Conservation (phyloP, 345 rosid species). For the Pugionium dolabratum region DNA sequence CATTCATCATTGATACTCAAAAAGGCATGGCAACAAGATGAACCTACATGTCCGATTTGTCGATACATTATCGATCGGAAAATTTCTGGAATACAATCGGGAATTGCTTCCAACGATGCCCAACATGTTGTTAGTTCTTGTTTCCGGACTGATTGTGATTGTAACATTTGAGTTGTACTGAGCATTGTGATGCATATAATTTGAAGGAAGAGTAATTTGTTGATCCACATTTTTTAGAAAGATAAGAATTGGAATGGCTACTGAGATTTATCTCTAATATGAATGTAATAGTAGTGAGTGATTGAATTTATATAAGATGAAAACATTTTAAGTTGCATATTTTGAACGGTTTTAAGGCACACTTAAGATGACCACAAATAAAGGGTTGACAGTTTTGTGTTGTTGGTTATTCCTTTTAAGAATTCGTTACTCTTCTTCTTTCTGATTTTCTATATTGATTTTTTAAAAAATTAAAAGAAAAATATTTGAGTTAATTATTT, state of each 20-base stretch:
- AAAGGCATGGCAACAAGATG: conserved; percentile 33
- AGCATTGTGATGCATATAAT: neutral
- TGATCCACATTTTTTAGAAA: conserved; percentile 22
- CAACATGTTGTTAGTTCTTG: conserved; percentile 18
- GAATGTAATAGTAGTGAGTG: neutral
- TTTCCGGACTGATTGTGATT: neutral
- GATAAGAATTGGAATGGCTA: neutral
- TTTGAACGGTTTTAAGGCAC: conserved; percentile 17
- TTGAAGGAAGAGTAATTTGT: conserved; percentile 13
- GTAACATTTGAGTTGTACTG: conserved; percentile 15
- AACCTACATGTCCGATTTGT: conserved; percentile 16
- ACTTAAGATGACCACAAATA: conserved; percentile 29
- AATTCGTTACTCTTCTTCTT: neutral
- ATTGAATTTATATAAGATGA: conserved; percentile 16
- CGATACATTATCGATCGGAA: conserved; percentile 22
- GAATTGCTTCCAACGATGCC: conserved; percentile 30
- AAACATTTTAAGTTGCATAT: neutral
- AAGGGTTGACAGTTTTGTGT: conserved; percentile 17
- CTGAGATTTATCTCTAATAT: conserved; percentile 9
- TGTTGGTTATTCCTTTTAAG: neutral
- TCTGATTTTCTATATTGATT: no score
- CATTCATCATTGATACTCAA: conserved; percentile 22
- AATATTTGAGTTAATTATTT: no score
- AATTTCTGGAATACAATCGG: conserved; percentile 27
- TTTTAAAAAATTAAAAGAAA: no score